Conservation (phyloP, 495 filamentous ascomycete species). For the Penicillium manginii region DNA sequence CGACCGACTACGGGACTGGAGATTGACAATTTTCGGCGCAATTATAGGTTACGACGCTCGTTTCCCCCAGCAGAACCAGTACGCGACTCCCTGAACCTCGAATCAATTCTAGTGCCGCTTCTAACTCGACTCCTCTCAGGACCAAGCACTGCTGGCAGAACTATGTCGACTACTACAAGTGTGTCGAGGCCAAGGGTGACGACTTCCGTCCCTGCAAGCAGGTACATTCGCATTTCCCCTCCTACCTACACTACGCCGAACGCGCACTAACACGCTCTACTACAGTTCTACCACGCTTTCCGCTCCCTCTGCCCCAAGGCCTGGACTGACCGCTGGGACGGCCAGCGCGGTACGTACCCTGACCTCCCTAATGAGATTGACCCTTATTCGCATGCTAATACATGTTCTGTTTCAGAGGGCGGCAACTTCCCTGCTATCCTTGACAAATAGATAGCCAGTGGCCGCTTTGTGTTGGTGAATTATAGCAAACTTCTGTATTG, state of each 20-base stretch:
- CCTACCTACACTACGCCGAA: not conserved
- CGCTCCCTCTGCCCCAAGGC: slow-evolving; percentile 93
- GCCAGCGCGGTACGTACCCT: slow-evolving; percentile 81
- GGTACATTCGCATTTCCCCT: slow-evolving; percentile 52
- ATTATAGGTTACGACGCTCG: slow-evolving; percentile 92
- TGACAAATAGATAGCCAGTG: slow-evolving; percentile 40
- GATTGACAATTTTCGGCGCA: slow-evolving; percentile 38
- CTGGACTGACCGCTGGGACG: slow-evolving; percentile 96
- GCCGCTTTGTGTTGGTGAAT: slow-evolving; percentile 26
- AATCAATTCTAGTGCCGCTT: not conserved
- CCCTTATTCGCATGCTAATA: slow-evolving; percentile 15
- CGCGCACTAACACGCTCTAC: slow-evolving; percentile 8
- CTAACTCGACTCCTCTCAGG: slow-evolving; percentile 35
- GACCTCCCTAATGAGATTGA: slow-evolving; percentile 17
- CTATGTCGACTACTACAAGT: slow-evolving; percentile 99
- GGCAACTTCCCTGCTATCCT: slow-evolving; percentile 82
- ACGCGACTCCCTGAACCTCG: slow-evolving; percentile 26
- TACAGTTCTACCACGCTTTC: slow-evolving; percentile 92
- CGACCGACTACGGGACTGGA: slow-evolving; percentile 23
- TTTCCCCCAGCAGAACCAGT: slow-evolving; percentile 98
- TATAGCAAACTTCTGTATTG: slow-evolving; percentile 41
- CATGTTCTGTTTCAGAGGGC: slow-evolving; percentile 60
- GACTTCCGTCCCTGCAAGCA: slow-evolving; percentile 98
- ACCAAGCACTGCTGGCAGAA: slow-evolving; percentile 97
- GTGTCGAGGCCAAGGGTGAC: slow-evolving; percentile 96